These are phyloP conservation scores for Saprolegnia diclina DNA, from an alignment of 352 stramenopile genomes.

Conservation along the genomic window DNA sequence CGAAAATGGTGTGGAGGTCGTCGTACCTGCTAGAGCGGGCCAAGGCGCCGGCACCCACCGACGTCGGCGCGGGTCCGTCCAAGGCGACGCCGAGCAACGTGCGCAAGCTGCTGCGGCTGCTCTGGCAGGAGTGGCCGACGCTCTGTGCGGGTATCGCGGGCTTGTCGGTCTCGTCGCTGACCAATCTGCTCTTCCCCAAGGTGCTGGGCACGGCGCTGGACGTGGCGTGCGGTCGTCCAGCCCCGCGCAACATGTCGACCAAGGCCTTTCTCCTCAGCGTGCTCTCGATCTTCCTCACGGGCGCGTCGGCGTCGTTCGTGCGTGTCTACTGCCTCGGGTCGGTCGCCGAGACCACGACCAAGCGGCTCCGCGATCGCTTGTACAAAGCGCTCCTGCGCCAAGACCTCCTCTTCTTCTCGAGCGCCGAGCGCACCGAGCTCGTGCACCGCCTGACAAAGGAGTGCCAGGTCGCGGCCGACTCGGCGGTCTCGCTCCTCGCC, in stretches of 20 bases:
- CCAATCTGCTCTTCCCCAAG: slow-evolving; percentile 84
- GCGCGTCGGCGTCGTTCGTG: slow-evolving; percentile 80
- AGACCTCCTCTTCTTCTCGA: slow-evolving; percentile 79
- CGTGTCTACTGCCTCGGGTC: slow-evolving; percentile 86
- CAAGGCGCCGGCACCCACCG: background rate
- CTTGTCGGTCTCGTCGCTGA: slow-evolving; percentile 78
- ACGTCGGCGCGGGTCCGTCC: background rate
- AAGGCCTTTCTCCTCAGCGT: slow-evolving; percentile 85
- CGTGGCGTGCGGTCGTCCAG: slow-evolving; percentile 67
- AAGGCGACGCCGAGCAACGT: slow-evolving; percentile 31
- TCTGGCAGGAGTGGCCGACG: slow-evolving; percentile 56
- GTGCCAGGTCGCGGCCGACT: slow-evolving; percentile 85
- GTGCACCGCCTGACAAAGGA: slow-evolving; percentile 80
- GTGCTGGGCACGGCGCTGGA: slow-evolving; percentile 87
- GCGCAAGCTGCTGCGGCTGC: slow-evolving; percentile 62
- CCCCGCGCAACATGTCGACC: slow-evolving; percentile 58
- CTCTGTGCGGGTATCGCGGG: slow-evolving; percentile 65
- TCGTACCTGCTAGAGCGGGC: slow-evolving; percentile 1
- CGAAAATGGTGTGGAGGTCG: background rate
- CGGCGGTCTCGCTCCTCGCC: slow-evolving; percentile 79
- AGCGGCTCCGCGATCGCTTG: slow-evolving; percentile 63
- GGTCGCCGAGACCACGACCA: slow-evolving; percentile 78
- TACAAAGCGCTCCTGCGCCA: slow-evolving; percentile 75
- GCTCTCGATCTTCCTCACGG: slow-evolving; percentile 77
- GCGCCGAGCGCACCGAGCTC: slow-evolving; percentile 78